Evolutionary conservation across 129 eudicot species (phyloP), one percentile per base, ranked within the genome.

Genomic region (Cynara cardunculus): DNA sequence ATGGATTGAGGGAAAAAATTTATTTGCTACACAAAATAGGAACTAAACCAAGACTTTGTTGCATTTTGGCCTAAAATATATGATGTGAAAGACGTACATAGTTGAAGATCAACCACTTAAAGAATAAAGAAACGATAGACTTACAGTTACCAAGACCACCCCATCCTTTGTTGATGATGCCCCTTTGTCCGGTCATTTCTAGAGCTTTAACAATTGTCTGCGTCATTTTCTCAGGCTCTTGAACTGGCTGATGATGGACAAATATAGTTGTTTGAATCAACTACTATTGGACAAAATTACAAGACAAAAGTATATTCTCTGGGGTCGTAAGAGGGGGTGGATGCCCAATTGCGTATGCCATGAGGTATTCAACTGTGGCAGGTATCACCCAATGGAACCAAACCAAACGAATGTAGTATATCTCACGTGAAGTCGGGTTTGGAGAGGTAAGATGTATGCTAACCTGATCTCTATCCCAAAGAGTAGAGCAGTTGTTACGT

Each of bases 181-280:
- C 87, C 71, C 87, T 79, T 84, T 84, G 87, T 67, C 87, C 84
- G 1, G 87, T 84, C 69, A 73, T 84, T 84, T 84, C 87, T 31
- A 84, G 84, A 80, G 87, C 99, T 88, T 90, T 83, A 44, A 96
- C 97, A 80, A 96, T 96, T 69, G 89, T 91, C 78, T 93, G 78
- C 18, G 99, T 96, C 97, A 93, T 96, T 83, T 91, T 91, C 88
- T 89, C 85, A 10, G 99, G 98, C 79, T 93, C 98, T 87, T 93
- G 94, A 81, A 96, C 98, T 76, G 98, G 99, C 99, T 96, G 93
- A 76, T 44, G 84, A 73, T 53, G 30, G 81, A 66, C 24, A 62
- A 21, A 71, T 37, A 32, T 70, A 39, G n/a, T 39, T 39, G 61
- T 46, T 61, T 35, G 10, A 25, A 37, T 12, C 41, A 16, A 5